Base-by-base conservation (phyloP, 441 rosid genomes). In the Bruguiera hainesii region DNA sequence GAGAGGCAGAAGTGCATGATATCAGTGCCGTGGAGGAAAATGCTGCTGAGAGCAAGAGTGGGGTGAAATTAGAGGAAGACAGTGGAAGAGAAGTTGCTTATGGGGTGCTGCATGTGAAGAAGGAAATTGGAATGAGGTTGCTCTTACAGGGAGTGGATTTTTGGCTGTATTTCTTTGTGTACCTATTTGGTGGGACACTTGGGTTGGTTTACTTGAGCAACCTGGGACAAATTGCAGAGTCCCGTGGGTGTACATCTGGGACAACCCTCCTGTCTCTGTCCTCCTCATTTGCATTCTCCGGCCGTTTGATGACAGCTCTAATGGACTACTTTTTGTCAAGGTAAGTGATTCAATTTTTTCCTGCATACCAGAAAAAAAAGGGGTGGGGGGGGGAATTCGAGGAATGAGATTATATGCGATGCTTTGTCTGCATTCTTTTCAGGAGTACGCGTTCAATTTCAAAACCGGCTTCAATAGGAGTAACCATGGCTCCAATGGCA, bases 401-500 rank as follows among this genome's bases (percentile, higher is more conserved):
- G 10, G 3, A 37, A 37, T 37, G 42, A 37, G 42, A 37, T 37
- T 37, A 10, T 30, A 30, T 4, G 5, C 10, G 42, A 9, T 37
- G 42, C 13, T 37, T 37, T 37, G 3, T 37, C 2, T 37, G 13
- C 3, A 8, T 8, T 20, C n/a, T 53, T 64, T 58, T 20, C 80
- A 88, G 92, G 75, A 82, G 74, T 37, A 80, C 68, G 68, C 65
- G 73, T 63, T 63, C 71, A 78, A 64, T 85, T 8, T 78, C 93
- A 56, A 80, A 87, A 20, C 79, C 92, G 11, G 92, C 81, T 33
- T 75, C 78, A 4, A 82, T 90, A 76, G 90, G 73, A 0, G 81
- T 73, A 50, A 63, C 86, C 64, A 73, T 86, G 88, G 83, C 76
- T 1, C 90, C 91, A 6, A 87, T 88, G 84, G 80, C 87, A 11